Evolutionary conservation across 352 stramenopile species (phyloP).

Genomic region (Phytopythium cucurbitacearum): DNA sequence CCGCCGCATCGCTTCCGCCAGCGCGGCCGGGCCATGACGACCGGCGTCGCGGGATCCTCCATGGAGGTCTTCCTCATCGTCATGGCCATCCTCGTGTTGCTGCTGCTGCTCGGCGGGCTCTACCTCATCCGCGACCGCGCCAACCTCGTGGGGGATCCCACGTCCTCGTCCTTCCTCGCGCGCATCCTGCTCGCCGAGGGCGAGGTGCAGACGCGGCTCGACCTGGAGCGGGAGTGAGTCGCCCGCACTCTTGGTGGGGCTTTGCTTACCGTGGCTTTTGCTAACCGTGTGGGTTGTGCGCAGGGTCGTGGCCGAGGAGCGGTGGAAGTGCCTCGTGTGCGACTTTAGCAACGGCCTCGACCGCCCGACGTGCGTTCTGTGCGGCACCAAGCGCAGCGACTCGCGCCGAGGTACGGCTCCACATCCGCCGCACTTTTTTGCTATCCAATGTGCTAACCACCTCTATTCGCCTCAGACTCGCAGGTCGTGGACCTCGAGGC

Average conservation of each 20-base stretch:
- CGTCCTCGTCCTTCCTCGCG: constrained; percentile 41
- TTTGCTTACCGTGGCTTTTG: not conserved
- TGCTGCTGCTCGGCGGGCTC: constrained; percentile 56
- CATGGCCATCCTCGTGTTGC: constrained; percentile 60
- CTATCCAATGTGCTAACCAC: not conserved
- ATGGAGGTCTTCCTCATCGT: constrained; percentile 73
- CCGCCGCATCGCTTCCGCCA: no score
- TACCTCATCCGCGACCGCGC: constrained; percentile 62
- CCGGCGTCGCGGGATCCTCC: constrained; percentile 11
- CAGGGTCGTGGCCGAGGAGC: constrained; percentile 45
- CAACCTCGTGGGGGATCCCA: constrained; percentile 17
- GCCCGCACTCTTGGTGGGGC: not conserved
- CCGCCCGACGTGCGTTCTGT: constrained; percentile 56
- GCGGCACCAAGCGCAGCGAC: constrained; percentile 58
- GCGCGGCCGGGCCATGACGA: not conserved
- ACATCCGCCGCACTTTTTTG: no score
- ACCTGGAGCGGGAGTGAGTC: constrained; percentile 67
- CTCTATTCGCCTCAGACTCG: not conserved
- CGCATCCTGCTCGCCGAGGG: constrained; percentile 48
- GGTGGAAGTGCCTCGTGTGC: constrained; percentile 74
- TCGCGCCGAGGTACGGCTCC: not conserved
- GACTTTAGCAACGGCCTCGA: constrained; percentile 77
- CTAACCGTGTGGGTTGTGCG: not conserved
- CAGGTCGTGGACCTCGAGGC: constrained; percentile 5
- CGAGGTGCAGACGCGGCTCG: constrained; percentile 63